Evolutionary conservation across 305 asterid species (phyloP).

Genomic region (Fraxinus paxiana): DNA sequence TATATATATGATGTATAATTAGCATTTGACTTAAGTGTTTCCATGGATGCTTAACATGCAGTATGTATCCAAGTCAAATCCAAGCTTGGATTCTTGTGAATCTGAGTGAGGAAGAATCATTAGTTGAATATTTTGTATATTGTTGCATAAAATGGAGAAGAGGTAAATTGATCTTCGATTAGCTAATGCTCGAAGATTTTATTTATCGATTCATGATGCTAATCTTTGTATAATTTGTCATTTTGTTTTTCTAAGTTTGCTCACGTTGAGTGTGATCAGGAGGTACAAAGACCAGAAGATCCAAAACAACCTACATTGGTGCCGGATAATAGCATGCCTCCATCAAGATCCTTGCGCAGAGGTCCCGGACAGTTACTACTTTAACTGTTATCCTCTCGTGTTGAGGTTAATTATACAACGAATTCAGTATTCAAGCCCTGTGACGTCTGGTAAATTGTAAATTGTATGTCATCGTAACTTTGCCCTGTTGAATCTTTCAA

Average conservation of each 20-base stretch:
- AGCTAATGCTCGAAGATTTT: background rate
- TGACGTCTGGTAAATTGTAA: slow-evolving; percentile 46
- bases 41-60: background rate
- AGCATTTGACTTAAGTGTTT: background rate
- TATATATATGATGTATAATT: background rate
- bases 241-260: background rate
- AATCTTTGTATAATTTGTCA: background rate
- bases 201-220: background rate
- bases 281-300: slow-evolving; percentile 59
- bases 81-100: background rate
- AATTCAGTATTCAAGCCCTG: slow-evolving; percentile 22
- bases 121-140: background rate
- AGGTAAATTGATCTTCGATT: background rate
- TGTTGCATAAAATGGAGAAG: background rate
- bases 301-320: slow-evolving; percentile 40
- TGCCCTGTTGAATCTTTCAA: slow-evolving; percentile 35
- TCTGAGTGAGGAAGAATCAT: background rate
- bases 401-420: slow-evolving; percentile 29
- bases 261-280: slow-evolving; percentile 39
- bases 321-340: slow-evolving; percentile 50
- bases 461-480: slow-evolving; percentile 65
- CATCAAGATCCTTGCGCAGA: slow-evolving; percentile 63
- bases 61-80: background rate
- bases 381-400: slow-evolving; percentile 24
- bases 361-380: slow-evolving; percentile 63